phyloP scores from a whole-genome alignment of 2,329 filamentous ascomycete genomes.

The Ramularia endophylla region DNA sequence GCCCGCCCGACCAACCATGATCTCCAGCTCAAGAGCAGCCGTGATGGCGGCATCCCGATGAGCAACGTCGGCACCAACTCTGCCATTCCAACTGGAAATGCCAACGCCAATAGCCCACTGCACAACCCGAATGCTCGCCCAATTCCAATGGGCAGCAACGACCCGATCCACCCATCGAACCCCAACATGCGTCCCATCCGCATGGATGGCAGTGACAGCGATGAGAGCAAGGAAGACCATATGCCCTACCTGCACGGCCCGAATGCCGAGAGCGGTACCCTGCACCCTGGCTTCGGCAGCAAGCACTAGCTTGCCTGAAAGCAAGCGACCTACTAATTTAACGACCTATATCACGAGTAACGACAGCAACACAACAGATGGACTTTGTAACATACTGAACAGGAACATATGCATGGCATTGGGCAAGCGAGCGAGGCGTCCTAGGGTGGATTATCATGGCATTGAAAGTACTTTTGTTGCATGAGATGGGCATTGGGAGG shows the following conservation, averaged over 20 bases:
- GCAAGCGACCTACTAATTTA: too few relatives aligned
- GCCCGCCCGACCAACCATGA: background rate
- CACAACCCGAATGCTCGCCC: background rate
- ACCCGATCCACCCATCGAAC: background rate
- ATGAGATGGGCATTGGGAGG: too few relatives aligned
- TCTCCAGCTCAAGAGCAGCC: background rate
- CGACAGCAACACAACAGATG: too few relatives aligned
- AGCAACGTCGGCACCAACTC: background rate
- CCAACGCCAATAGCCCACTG: background rate
- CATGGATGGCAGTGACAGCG: slow-evolving; percentile 1
- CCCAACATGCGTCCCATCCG: background rate
- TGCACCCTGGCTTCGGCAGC: background rate
- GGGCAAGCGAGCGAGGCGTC: too few relatives aligned
- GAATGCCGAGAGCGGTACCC: background rate
- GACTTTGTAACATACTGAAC: too few relatives aligned
- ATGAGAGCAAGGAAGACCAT: background rate
- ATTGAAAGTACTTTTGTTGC: too few relatives aligned
- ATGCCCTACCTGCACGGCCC: background rate
- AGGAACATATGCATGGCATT: too few relatives aligned
- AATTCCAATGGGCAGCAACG: background rate
- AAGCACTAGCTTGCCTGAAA: background rate
- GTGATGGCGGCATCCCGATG: too few relatives aligned
- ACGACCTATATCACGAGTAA: too few relatives aligned
- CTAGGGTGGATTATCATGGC: too few relatives aligned
- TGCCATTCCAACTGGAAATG: too few relatives aligned